Evolutionary conservation across 345 rosid species (phyloP).

Genomic region (Gossypium turneri): DNA sequence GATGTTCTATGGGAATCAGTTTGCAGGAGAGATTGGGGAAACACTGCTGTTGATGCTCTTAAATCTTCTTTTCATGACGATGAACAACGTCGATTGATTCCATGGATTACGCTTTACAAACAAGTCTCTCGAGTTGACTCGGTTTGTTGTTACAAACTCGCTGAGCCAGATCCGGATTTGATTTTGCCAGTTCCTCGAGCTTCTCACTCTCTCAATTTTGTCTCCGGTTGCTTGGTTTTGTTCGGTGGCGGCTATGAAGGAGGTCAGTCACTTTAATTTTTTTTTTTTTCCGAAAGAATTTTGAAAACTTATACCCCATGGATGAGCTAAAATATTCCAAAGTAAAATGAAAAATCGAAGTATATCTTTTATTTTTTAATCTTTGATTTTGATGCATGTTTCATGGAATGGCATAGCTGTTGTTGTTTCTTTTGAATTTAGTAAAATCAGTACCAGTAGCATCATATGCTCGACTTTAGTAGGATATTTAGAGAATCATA

Average conservation of each 20-base stretch:
- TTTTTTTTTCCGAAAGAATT: too few relatives aligned
- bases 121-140: slow-evolving; percentile 56
- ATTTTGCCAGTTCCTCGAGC: slow-evolving; percentile 70
- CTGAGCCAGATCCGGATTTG: slow-evolving; percentile 35
- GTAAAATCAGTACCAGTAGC: background rate
- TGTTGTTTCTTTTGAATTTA: background rate
- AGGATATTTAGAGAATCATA: too few relatives aligned
- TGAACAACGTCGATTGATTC: slow-evolving; percentile 18
- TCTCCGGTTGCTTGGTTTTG: slow-evolving; percentile 74
- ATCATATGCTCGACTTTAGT: background rate
- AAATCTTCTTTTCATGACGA: slow-evolving; percentile 33
- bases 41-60: slow-evolving; percentile 46
- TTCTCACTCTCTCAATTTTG: slow-evolving; percentile 90
- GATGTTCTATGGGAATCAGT: slow-evolving; percentile 77
- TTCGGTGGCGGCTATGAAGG: slow-evolving; percentile 97
- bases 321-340: too few relatives aligned
- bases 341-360: too few relatives aligned
- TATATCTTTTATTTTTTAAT: too few relatives aligned
- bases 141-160: slow-evolving; percentile 50
- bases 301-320: too few relatives aligned
- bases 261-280: slow-evolving; percentile 42
- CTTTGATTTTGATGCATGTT: background rate
- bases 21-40: slow-evolving; percentile 75
- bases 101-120: slow-evolving; percentile 71
- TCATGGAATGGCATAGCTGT: background rate